Base-by-base conservation (phyloP, 352 stramenopile species). In the Globisporangium nagaii region DNA sequence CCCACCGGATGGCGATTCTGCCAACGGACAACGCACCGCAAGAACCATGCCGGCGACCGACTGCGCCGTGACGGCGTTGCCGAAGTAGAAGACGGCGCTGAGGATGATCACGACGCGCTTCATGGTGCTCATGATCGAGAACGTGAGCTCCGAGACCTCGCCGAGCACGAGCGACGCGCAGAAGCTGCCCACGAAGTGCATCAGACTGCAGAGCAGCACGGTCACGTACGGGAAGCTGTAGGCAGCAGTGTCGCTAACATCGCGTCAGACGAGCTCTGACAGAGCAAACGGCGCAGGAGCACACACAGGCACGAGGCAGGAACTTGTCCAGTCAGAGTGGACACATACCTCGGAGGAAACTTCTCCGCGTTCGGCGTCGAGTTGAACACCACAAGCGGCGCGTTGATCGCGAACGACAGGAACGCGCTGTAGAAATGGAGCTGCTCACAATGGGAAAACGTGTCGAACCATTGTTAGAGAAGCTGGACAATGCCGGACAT, bases 61-160 rank as follows among this genome's bases (percentile, higher is more conserved):
- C 52, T 90, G 76, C 28, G 58, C 27, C 0, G 79, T 90, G 30
- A 94, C 79, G 1, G 76, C 66, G 49, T 88, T 94, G 39, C 84
- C 84, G 50, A 94, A 94, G 71, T 93, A 94, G 28, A 91, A 57
- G 17, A 94, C 76, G 2, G 84, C 82, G 50, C 84, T 90, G 30
- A 92, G 62, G 58, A 94, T 90, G 58, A 94, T 84, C 53, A 94
- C 84, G 48, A 93, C 79, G 12, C 84, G 84, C 71, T 93, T 92
- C 82, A 94, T 91, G 22, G 84, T 94, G 59, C 79, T 85, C 84
- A 94, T 94, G 68, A 94, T 94, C 47, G 84, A 94, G 68, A 90
- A 94, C 42, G 84, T 91, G 34, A 94, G 79, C 64, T 94, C 84
- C 17, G 84, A 87, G 36, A 94, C 84, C 56, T 94, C 81, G 48